A percentile compares a stretch with the other conserved stretches of the same genome.
These are phyloP conservation scores for Ustilago bromivora DNA, from an alignment of 1,284 basidiomycete genomes.

Conservation along the genomic window DNA sequence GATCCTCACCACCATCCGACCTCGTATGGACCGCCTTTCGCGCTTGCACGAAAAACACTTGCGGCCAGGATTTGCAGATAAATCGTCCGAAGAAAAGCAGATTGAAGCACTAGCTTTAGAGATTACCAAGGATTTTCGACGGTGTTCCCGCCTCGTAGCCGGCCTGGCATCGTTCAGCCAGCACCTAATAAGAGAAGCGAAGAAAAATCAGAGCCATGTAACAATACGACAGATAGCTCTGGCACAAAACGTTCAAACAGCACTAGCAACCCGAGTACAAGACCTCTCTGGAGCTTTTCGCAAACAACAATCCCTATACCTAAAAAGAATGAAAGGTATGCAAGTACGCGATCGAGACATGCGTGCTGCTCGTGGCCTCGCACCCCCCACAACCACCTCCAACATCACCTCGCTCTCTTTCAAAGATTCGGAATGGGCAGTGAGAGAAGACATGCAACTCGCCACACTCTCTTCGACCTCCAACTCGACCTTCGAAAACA, in stretches of 20 bases:
- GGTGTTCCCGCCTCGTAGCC: conserved; percentile 54
- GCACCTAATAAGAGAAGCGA: conserved; percentile 73
- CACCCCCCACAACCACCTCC: conserved; percentile 13
- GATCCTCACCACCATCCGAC: conserved; percentile 48
- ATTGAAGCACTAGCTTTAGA: conserved; percentile 88
- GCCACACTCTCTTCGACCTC: conserved; percentile 4
- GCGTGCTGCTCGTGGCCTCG: conserved; percentile 33
- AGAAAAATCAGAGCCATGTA: conserved; percentile 57
- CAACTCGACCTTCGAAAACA: conserved; percentile 13
- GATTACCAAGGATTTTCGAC: conserved; percentile 76
- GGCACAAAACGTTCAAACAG: conserved; percentile 95
- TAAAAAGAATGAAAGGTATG: conserved; percentile 83
- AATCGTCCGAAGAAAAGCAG: conserved; percentile 89
- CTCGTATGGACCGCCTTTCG: conserved; percentile 77
- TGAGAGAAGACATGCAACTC: conserved; percentile 65
- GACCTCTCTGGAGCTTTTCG: conserved; percentile 91
- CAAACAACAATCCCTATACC: conserved; percentile 96
- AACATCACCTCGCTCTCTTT: conserved; percentile 9
- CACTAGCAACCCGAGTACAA: conserved; percentile 92
- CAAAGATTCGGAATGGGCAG: conserved; percentile 54
- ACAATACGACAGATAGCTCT: conserved; percentile 70
- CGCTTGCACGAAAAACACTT: conserved; percentile 95
- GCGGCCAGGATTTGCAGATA: conserved; percentile 94
- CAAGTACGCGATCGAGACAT: conserved; percentile 62
- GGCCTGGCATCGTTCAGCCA: conserved; percentile 64